Evolutionary conservation across 179 eudicot genomes (phyloP).

Genomic region (Carnegiea gigantea): DNA sequence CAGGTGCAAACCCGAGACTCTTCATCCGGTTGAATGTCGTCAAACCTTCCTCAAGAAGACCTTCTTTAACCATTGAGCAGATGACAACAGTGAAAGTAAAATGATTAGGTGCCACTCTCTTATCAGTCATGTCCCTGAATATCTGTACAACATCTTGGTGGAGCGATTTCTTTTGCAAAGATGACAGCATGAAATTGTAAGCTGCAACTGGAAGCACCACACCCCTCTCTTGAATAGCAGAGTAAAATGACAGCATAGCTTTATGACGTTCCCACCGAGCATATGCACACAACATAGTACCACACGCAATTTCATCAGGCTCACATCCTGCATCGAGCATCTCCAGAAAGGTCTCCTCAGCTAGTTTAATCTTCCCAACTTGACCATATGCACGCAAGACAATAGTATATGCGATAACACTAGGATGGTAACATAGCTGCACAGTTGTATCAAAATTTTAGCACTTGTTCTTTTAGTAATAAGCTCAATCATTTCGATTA

Average conservation of each 20-base stretch:
- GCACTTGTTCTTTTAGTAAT: not conserved
- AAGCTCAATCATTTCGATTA: not conserved
- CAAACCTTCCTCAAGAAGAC: slow-evolving; percentile 61
- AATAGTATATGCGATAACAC: slow-evolving; percentile 81
- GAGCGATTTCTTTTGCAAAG: slow-evolving; percentile 79
- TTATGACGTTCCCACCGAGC: slow-evolving; percentile 92
- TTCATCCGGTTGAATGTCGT: slow-evolving; percentile 64
- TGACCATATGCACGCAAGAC: slow-evolving; percentile 84
- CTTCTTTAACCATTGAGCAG: slow-evolving; percentile 68
- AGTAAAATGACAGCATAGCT: slow-evolving; percentile 83
- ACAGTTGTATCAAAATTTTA: slow-evolving; percentile 38
- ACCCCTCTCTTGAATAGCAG: slow-evolving; percentile 68
- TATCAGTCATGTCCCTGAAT: slow-evolving; percentile 61
- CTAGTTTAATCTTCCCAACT: slow-evolving; percentile 86
- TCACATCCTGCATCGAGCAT: slow-evolving; percentile 97
- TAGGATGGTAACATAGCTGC: slow-evolving; percentile 84
- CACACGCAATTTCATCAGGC: slow-evolving; percentile 95
- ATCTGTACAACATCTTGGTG: slow-evolving; percentile 57
- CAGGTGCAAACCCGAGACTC: slow-evolving; percentile 63
- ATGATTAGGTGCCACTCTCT: slow-evolving; percentile 55
- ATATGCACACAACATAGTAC: slow-evolving; percentile 92
- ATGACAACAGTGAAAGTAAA: slow-evolving; percentile 79
- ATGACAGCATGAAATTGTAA: slow-evolving; percentile 86
- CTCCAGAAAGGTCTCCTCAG: slow-evolving; percentile 86
- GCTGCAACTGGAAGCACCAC: slow-evolving; percentile 60